Evolutionary conservation across 345 rosid species (phyloP).

Genomic region (Barbarea vulgaris): DNA sequence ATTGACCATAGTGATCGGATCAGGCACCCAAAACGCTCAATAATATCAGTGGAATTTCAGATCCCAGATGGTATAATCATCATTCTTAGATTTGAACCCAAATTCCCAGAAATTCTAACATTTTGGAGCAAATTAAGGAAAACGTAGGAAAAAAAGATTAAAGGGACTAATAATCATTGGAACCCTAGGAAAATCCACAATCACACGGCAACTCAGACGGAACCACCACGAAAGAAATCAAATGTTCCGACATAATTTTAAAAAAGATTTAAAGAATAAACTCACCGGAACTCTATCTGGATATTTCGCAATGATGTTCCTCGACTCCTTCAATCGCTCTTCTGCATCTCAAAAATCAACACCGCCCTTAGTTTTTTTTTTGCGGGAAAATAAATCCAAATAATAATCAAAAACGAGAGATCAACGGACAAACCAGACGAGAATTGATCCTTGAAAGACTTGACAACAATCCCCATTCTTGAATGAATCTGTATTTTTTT

Average conservation of each 20-base stretch:
- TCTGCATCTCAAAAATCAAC: slow-evolving; percentile 35
- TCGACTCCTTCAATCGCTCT: slow-evolving; percentile 63
- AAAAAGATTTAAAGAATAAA: not conserved
- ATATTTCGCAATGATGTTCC: slow-evolving; percentile 53
- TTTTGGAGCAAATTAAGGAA: not conserved
- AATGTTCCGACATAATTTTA: not conserved
- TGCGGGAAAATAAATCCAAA: not conserved
- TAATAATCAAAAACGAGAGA: not conserved
- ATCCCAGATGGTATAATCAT: slow-evolving; percentile 1
- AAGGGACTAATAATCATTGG: not conserved
- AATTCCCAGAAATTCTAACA: not conserved
- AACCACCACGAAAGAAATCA: slow-evolving; percentile 13
- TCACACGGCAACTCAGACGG: slow-evolving; percentile 16
- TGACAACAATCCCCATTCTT: slow-evolving; percentile 35
- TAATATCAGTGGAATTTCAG: not conserved
- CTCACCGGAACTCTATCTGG: slow-evolving; percentile 76
- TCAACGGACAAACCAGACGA: slow-evolving; percentile 28
- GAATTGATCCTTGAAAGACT: slow-evolving; percentile 46
- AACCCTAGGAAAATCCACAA: not conserved
- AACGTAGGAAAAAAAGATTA: not conserved
- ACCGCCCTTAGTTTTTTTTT: not conserved
- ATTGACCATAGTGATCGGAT: slow-evolving; percentile 16
- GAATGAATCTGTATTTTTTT: not conserved
- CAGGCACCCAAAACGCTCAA: not conserved
- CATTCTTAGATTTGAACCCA: not conserved